A percentile compares a stretch with the other conserved stretches of the same genome.
Conservation (phyloP, 306 rosid species). For the Prunus davidiana region DNA sequence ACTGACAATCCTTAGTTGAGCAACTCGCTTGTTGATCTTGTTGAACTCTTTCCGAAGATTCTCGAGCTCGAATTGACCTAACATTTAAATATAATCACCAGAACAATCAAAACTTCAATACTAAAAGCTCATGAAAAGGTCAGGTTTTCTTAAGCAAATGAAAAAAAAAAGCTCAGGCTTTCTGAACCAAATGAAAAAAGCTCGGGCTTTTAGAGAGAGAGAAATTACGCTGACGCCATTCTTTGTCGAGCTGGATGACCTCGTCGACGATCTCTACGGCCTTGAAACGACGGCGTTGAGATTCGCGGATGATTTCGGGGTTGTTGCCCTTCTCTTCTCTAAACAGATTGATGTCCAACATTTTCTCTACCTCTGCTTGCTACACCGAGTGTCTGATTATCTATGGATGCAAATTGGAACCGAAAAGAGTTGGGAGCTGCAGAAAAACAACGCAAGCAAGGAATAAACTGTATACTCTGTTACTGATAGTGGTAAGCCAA, state of each 20-base stretch:
- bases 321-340: constrained; percentile 81
- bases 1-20: constrained; percentile 59
- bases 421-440: neutral
- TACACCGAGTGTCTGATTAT: neutral
- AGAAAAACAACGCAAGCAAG: neutral
- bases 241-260: constrained; percentile 77
- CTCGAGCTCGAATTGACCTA: constrained; percentile 77
- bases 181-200: neutral
- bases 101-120: neutral
- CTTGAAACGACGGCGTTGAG: constrained; percentile 90
- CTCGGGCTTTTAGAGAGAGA: neutral
- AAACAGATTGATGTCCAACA: constrained; percentile 89
- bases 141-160: neutral
- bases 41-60: constrained; percentile 69
- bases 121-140: neutral
- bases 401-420: neutral
- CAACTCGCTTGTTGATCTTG: constrained; percentile 73
- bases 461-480: neutral
- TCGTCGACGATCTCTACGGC: constrained; percentile 73
- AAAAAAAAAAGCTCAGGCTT: too few relatives aligned
- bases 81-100: neutral
- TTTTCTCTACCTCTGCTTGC: constrained; percentile 7
- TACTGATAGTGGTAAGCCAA: neutral
- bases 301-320: constrained; percentile 86
- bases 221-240: constrained; percentile 79